Percentiles rank a stretch among this genome's conserved stretches.
phyloP scores from a whole-genome alignment of 2,329 filamentous ascomycete species.

The Podosphaera fusca region DNA sequence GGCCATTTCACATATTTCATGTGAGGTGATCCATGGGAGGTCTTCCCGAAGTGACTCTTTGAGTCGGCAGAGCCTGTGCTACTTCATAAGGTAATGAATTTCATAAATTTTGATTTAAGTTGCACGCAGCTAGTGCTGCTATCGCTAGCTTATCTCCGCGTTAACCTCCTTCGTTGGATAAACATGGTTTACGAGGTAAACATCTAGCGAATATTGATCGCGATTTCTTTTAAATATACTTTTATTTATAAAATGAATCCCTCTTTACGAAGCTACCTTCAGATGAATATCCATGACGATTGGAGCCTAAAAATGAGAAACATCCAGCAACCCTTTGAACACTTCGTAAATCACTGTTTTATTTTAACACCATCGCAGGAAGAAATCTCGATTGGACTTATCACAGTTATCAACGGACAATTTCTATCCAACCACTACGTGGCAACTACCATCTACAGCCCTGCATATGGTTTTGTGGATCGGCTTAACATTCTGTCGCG shows the following conservation, averaged over 20 bases:
- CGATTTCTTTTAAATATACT: conserved; percentile 12
- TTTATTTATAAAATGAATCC: conserved; percentile 21
- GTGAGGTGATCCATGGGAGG: conserved; percentile 60
- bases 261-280: conserved; percentile 67
- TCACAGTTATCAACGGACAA: no score
- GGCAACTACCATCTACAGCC: no score
- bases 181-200: conserved; percentile 77
- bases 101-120: conserved; percentile 15
- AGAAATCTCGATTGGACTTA: no score
- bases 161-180: conserved; percentile 31
- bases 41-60: conserved; percentile 34
- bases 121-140: conserved; percentile 2
- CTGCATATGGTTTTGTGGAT: no score
- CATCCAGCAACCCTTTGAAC: no score
- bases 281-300: conserved; percentile 38
- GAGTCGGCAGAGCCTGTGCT: conserved; percentile 1
- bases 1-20: conserved; percentile 43
- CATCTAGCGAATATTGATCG: conserved; percentile 66
- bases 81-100: conserved; percentile 10
- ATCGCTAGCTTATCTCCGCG: conserved; percentile 76
- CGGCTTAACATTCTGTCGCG: no score
- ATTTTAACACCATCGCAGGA: no score
- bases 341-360: no score
- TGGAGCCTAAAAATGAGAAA: conserved; percentile 65
- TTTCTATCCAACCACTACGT: no score